Percentiles rank a stretch among this genome's conserved stretches.
phyloP scores from a whole-genome alignment of 1,284 basidiomycete genomes.

The Lentinus polychrous region DNA sequence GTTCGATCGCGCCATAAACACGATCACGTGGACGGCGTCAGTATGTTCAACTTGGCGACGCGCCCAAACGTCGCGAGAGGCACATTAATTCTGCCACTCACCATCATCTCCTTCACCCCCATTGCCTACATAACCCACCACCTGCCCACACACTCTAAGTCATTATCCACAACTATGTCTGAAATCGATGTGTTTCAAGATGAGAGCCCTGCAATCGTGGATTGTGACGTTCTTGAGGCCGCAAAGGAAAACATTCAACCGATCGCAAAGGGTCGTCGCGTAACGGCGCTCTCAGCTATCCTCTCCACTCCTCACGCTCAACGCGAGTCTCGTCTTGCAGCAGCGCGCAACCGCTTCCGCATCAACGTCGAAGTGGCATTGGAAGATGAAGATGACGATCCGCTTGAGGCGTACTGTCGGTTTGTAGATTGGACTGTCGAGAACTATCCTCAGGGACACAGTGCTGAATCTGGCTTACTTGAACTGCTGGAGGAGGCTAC shows the following conservation, averaged over 20 bases:
- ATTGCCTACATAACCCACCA: too few relatives aligned
- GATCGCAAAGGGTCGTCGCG: constrained; percentile 63
- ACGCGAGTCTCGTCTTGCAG: constrained; percentile 57
- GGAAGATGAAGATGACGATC: constrained; percentile 46
- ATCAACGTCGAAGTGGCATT: constrained; percentile 47
- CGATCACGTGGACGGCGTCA: too few relatives aligned
- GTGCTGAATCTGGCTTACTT: constrained; percentile 70
- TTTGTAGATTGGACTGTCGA: constrained; percentile 70
- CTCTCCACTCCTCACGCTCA: constrained; percentile 69
- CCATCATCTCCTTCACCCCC: too few relatives aligned
- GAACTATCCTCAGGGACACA: constrained; percentile 58
- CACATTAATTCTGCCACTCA: too few relatives aligned
- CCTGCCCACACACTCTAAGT: too few relatives aligned
- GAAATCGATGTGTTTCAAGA: constrained; percentile 25
- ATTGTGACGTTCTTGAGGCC: constrained; percentile 74
- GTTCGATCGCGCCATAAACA: too few relatives aligned
- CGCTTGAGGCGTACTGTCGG: constrained; percentile 51
- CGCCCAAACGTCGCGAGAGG: too few relatives aligned
- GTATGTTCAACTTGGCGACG: too few relatives aligned
- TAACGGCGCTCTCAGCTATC: constrained; percentile 64
- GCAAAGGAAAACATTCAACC: constrained; percentile 81
- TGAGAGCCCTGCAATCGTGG: constrained; percentile 41
- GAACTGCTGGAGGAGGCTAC: constrained; percentile 81
- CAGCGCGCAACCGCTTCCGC: constrained; percentile 51
- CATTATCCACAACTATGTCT: background rate